A percentile compares a stretch with the other conserved stretches of the same genome.
These are phyloP conservation scores for Saccharum spontaneum DNA, from an alignment of 176 grass and related monocot genomes.

Conservation along the genomic window DNA sequence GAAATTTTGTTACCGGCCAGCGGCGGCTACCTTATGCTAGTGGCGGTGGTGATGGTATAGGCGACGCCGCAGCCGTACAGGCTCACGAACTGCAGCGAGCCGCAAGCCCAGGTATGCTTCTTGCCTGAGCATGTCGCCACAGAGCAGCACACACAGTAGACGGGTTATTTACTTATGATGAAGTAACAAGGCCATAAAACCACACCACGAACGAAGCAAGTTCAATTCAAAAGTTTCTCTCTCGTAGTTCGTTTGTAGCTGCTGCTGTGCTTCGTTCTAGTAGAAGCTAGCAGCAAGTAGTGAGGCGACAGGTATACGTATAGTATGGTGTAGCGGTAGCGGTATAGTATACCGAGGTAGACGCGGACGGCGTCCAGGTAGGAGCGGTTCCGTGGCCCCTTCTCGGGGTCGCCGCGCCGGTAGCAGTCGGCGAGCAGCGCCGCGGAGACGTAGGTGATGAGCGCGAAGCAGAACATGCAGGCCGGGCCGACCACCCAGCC, in stretches of 20 bases:
- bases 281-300: background rate
- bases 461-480: constrained; percentile 67
- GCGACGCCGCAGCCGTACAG: constrained; percentile 62
- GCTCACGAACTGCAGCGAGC: constrained; percentile 58
- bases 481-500: constrained; percentile 71
- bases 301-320: background rate
- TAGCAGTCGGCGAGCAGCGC: constrained; percentile 79
- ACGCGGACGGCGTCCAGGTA: constrained; percentile 82
- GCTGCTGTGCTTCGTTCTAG: background rate
- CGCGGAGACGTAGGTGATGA: constrained; percentile 85
- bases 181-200: background rate
- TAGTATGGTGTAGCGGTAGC: background rate
- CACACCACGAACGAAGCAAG: background rate
- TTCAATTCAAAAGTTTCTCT: background rate
- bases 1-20: background rate
- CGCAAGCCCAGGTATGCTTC: constrained; percentile 68
- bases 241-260: background rate
- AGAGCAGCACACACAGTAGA: background rate
- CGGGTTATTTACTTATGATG: background rate
- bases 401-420: constrained; percentile 52
- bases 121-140: constrained; percentile 48
- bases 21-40: constrained; percentile 52
- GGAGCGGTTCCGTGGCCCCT: constrained; percentile 60
- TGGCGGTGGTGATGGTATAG: constrained; percentile 64
- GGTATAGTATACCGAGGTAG: constrained; percentile 57